Evolutionary conservation across 495 filamentous ascomycete genomes (phyloP), one percentile per base, ranked within the genome.

Genomic region (Daldinia vernicosa): DNA sequence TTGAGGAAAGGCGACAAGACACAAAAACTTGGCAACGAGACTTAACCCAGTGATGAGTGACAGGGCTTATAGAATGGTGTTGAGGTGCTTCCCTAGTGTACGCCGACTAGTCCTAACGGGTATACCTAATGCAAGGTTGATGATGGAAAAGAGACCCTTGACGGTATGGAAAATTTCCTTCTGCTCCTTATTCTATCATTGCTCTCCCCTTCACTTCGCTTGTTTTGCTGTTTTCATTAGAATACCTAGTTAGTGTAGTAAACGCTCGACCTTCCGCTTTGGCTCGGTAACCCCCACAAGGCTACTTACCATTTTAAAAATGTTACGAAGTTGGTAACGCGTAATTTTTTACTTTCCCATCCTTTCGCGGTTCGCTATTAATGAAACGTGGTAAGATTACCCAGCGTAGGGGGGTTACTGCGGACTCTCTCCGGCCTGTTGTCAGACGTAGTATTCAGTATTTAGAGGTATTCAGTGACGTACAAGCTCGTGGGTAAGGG

Each of bases 261-360:
- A 69, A 62, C 70, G 56, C 61, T 73, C 40, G 70, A 73, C 65
- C 70, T 73, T 73, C 70, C 70, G 56, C 58, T 73, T 69, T 73
- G 65, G 70, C 61, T 62, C 50, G 56, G 66, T 39, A 73, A 72
- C 56, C 70, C 56, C 65, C 70, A 69, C 61, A 73, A 66, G 56
- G 56, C 54, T 69, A 66, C 70, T 60, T 24, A 47, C 39, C 27
- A 19, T 37, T 37, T 53, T 60, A 60, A 60, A 39, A 32, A 33
- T 64, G 39, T 40, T 61, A 57, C 64, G 35, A 64, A 53, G 60
- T 64, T 65, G 66, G 57, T 56, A 73, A 66, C 50, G 40, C 39
- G 28, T 51, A 28, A 52, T 28, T 27, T 24, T 52, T 28, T 52
- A 19, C 30, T 47, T 47, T 52, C 50, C 53, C 37, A 43, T 12